phyloP scores from a whole-genome alignment of 164 flowering plant genomes.

The Amborella trichopoda region DNA sequence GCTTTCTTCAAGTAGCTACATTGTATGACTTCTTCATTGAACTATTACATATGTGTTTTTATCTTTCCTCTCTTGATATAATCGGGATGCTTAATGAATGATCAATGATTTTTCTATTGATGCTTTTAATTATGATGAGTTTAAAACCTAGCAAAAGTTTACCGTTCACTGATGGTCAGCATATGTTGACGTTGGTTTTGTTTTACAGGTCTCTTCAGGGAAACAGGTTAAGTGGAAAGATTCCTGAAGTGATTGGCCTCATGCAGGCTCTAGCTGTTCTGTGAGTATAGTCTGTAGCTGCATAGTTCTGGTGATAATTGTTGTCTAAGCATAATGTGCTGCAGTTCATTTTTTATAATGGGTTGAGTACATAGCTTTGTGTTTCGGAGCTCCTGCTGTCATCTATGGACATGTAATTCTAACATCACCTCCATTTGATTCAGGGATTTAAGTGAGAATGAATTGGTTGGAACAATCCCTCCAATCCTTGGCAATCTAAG shows the following conservation, averaged over 20 bases:
- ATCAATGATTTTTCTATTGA: too few species aligned
- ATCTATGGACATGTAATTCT: too few species aligned
- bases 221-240: slow-evolving; percentile 67
- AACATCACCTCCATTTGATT: neutral
- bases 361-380: too few species aligned
- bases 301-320: neutral
- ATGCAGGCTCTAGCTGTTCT: slow-evolving; percentile 97
- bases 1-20: slow-evolving; percentile 92
- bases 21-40: too few species aligned
- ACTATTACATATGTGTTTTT: too few species aligned
- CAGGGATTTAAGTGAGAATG: slow-evolving; percentile 91
- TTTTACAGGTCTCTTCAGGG: slow-evolving; percentile 75
- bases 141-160: too few species aligned
- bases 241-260: slow-evolving; percentile 91
- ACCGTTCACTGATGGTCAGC: too few species aligned
- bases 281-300: slow-evolving; percentile 33
- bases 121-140: too few species aligned
- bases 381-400: too few species aligned
- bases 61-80: neutral
- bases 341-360: too few species aligned
- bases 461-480: slow-evolving; percentile 76
- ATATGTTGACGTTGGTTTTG: neutral
- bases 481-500: slow-evolving; percentile 81
- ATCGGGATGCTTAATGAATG: neutral
- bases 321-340: too few species aligned